Conservation (phyloP, 495 filamentous ascomycete genomes). For the Penicillium manginii region DNA sequence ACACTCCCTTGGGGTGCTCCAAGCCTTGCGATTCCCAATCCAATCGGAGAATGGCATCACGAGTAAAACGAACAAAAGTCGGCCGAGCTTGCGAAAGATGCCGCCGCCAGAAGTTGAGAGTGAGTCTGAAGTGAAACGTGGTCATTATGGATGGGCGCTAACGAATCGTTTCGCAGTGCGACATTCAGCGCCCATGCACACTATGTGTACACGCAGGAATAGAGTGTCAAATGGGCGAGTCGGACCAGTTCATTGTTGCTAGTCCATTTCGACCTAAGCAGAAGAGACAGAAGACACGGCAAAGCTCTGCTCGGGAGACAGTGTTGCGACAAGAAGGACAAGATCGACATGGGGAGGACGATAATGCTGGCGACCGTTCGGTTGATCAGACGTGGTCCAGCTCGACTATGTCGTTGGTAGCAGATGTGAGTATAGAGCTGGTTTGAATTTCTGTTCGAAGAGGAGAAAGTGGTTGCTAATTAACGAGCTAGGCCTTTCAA, state of each 20-base stretch:
- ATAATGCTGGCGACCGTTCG: neutral
- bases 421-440: conserved; percentile 18
- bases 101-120: conserved; percentile 19
- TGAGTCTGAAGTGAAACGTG: neutral
- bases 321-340: neutral
- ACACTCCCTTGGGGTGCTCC: neutral
- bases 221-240: conserved; percentile 2
- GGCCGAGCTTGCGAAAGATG: conserved; percentile 20
- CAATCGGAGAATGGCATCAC: conserved; percentile 8
- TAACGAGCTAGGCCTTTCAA: conserved; percentile 24
- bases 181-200: conserved; percentile 21
- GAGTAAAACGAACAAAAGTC: conserved; percentile 13
- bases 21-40: neutral
- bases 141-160: too few species aligned
- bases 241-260: neutral
- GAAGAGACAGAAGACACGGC: neutral
- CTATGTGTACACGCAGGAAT: conserved; percentile 14
- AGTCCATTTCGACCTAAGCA: neutral
- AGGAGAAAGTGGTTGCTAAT: conserved; percentile 1
- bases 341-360: neutral
- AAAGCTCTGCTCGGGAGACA: neutral
- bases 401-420: conserved; percentile 34
- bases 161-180: conserved; percentile 12
- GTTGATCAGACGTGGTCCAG: conserved; percentile 23
- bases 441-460: too few species aligned